Conservation (phyloP, 176 grass and related monocot species). For the Oryza officinalis region DNA sequence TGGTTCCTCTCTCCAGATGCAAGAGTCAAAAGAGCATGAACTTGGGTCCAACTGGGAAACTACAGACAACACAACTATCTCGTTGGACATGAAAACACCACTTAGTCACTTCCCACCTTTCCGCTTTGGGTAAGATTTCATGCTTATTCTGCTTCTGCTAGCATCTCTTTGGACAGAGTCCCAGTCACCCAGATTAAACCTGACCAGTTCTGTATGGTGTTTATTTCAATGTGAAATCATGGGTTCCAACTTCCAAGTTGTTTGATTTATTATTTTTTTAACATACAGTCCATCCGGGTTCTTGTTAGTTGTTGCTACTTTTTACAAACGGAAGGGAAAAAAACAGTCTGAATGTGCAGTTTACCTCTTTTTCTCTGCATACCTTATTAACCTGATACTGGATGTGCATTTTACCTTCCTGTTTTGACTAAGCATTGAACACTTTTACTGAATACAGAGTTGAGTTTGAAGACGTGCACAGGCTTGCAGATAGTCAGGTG, state of each 20-base stretch:
- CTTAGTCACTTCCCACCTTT: slow-evolving; percentile 93
- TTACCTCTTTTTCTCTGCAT: slow-evolving; percentile 7
- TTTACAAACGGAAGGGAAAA: not conserved
- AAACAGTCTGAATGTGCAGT: not conserved
- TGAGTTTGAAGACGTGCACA: slow-evolving; percentile 93
- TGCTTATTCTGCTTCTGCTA: slow-evolving; percentile 2
- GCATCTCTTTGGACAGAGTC: not conserved
- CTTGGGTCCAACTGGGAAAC: slow-evolving; percentile 62
- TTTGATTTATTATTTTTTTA: not conserved
- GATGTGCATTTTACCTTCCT: not conserved
- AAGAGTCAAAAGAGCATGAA: slow-evolving; percentile 73
- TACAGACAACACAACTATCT: slow-evolving; percentile 72
- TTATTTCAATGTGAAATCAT: slow-evolving; percentile 16
- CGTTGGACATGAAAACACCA: slow-evolving; percentile 95
- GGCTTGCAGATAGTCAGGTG: slow-evolving; percentile 85
- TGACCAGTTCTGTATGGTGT: slow-evolving; percentile 1
- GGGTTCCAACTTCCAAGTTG: not conserved
- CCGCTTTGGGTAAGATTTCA: slow-evolving; percentile 80
- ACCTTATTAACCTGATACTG: slow-evolving; percentile 13
- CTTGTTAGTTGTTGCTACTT: not conserved
- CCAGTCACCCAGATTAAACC: not conserved
- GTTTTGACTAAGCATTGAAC: slow-evolving; percentile 36
- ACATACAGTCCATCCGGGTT: not conserved
- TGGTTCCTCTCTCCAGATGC: slow-evolving; percentile 74
- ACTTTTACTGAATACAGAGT: slow-evolving; percentile 54